phyloP scores from a whole-genome alignment of 805 yeast genomes.

The Wickerhamiella slavikovae region DNA sequence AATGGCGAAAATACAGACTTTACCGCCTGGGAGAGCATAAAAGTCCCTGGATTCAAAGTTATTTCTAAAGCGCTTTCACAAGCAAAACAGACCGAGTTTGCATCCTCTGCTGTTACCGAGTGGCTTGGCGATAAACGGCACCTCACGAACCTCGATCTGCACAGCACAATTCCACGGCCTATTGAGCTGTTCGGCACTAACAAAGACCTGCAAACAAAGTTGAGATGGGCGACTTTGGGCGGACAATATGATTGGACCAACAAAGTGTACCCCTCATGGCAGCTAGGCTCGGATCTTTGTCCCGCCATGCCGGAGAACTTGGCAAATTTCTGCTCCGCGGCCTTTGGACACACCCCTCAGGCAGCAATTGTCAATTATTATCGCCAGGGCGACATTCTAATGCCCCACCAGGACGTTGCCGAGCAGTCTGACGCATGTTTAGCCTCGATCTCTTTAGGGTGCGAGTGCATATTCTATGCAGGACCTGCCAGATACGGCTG shows the following conservation, averaged over 20 bases:
- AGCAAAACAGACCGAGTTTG: conserved; percentile 14
- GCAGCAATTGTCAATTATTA: conserved; percentile 25
- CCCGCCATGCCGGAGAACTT: conserved; percentile 16
- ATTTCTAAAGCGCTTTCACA: conserved; percentile 11
- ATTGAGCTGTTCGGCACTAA: conserved; percentile 13
- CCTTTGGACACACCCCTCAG: conserved; percentile 17
- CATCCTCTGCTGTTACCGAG: conserved; percentile 15
- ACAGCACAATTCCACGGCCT: conserved; percentile 16
- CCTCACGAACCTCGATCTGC: conserved; percentile 19
- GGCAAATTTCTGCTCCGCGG: conserved; percentile 8
- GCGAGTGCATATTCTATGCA: conserved; percentile 21
- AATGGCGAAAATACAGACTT: too few species aligned
- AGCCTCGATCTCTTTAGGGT: conserved; percentile 21
- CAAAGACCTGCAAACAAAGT: conserved; percentile 10
- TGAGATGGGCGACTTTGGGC: conserved; percentile 28
- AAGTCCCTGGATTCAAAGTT: conserved; percentile 20
- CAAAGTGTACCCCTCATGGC: conserved; percentile 22
- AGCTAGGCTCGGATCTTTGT: conserved; percentile 14
- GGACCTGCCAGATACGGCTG: conserved; percentile 10
- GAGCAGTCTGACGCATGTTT: conserved; percentile 19
- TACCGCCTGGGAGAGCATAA: background rate
- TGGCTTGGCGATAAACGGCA: conserved; percentile 18
- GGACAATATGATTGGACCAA: conserved; percentile 27
- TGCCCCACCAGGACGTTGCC: conserved; percentile 26
- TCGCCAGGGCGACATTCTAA: conserved; percentile 23